Percentiles rank a stretch among this genome's conserved stretches.
These are phyloP conservation scores for Eucalyptus sp. DNA, from an alignment of 345 rosid genomes.

Conservation along the genomic window DNA sequence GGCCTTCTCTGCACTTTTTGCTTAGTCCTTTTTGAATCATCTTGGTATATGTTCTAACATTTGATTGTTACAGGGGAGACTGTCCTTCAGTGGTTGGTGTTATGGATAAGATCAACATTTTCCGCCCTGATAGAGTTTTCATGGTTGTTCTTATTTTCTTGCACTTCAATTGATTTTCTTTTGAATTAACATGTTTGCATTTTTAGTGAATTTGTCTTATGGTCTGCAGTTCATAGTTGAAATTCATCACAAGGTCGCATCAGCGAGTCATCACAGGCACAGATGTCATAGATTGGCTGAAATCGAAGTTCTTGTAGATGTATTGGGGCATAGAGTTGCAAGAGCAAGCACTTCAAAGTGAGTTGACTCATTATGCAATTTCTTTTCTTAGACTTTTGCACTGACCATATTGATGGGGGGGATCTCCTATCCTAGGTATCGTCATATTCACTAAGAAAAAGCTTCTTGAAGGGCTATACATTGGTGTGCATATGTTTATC, in stretches of 20 bases:
- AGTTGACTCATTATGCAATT: conserved; percentile 1
- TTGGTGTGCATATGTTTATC: background rate
- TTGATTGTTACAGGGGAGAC: conserved; percentile 41
- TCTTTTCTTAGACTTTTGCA: background rate
- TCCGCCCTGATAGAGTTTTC: conserved; percentile 89
- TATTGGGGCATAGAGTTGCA: conserved; percentile 72
- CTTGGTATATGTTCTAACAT: background rate
- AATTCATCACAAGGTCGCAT: conserved; percentile 67
- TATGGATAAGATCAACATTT: conserved; percentile 69
- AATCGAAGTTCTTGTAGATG: conserved; percentile 63
- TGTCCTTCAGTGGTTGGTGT: conserved; percentile 29
- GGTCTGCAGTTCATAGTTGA: conserved; percentile 66
- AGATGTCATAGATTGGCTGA: conserved; percentile 65
- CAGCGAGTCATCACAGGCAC: conserved; percentile 76
- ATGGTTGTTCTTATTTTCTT: conserved; percentile 39
- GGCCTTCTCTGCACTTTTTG: conserved; percentile 1
- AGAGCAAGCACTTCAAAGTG: conserved; percentile 74
- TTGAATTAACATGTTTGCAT: background rate
- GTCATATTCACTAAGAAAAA: background rate
- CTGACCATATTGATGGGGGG: background rate
- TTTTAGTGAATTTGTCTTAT: background rate
- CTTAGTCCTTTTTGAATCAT: background rate
- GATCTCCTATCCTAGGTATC: background rate
- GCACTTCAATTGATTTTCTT: background rate
- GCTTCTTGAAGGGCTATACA: background rate